phyloP scores from a whole-genome alignment of 352 stramenopile genomes.

The Phytopythium helicoides region DNA sequence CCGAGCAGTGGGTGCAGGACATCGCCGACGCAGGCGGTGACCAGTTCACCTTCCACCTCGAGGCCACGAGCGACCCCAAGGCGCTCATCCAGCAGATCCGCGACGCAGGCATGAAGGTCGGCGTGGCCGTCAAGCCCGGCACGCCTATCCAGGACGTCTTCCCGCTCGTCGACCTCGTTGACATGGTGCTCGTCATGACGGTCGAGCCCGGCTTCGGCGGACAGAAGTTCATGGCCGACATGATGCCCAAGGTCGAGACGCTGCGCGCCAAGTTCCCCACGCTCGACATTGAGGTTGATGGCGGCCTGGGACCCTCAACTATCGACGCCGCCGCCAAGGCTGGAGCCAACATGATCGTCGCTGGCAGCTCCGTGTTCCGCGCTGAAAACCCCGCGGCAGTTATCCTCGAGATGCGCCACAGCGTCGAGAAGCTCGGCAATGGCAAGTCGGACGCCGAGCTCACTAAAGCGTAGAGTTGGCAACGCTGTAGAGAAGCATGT shows the following conservation, averaged over 20 bases:
- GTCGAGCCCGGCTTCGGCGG: slow-evolving; percentile 97
- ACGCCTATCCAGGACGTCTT: slow-evolving; percentile 90
- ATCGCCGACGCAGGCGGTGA: slow-evolving; percentile 94
- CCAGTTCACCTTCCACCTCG: slow-evolving; percentile 97
- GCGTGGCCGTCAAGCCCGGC: slow-evolving; percentile 93
- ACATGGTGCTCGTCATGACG: slow-evolving; percentile 98
- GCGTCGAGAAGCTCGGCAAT: slow-evolving; percentile 78
- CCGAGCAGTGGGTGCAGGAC: slow-evolving; percentile 94
- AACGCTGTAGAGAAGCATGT: slow-evolving; percentile 13
- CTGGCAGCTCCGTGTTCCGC: slow-evolving; percentile 93
- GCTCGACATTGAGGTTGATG: slow-evolving; percentile 98
- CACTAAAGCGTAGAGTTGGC: slow-evolving; percentile 30
- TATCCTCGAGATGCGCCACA: slow-evolving; percentile 83
- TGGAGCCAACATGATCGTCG: slow-evolving; percentile 97
- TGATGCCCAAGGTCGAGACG: slow-evolving; percentile 93
- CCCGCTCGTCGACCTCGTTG: slow-evolving; percentile 83
- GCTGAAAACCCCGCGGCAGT: slow-evolving; percentile 55
- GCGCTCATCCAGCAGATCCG: slow-evolving; percentile 85
- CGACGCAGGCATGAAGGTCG: slow-evolving; percentile 92
- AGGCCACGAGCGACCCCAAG: slow-evolving; percentile 70
- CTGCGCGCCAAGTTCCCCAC: slow-evolving; percentile 90
- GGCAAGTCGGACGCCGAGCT: slow-evolving; percentile 66
- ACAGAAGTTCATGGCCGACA: slow-evolving; percentile 96
- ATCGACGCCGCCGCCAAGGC: slow-evolving; percentile 93
- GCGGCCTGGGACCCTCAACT: slow-evolving; percentile 91